Conservation (phyloP, 768 basidiomycete species). For the Collybia sordida region DNA sequence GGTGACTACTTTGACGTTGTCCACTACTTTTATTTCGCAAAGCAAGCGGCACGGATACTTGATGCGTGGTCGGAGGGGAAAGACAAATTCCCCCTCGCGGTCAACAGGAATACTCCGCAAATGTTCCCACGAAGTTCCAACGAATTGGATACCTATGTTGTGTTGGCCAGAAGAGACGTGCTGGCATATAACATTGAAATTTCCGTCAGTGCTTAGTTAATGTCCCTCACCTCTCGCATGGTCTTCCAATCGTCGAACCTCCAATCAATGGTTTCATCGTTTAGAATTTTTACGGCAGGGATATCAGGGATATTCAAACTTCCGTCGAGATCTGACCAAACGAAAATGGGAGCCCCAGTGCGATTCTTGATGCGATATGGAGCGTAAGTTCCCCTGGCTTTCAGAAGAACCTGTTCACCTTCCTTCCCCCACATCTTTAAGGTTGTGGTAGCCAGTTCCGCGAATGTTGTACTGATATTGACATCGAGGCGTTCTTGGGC, state of each 20-base stretch:
- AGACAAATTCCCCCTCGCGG: conserved; percentile 88
- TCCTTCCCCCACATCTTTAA: conserved; percentile 75
- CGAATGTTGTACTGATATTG: conserved; percentile 89
- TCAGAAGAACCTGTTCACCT: conserved; percentile 67
- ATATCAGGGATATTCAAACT: conserved; percentile 44
- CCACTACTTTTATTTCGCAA: conserved; percentile 86
- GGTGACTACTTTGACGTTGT: conserved; percentile 93
- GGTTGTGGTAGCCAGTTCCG: conserved; percentile 78
- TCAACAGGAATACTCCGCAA: conserved; percentile 89
- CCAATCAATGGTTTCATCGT: conserved; percentile 87
- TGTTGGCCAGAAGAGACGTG: conserved; percentile 77
- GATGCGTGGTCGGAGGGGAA: conserved; percentile 77
- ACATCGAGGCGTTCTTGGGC: conserved; percentile 86
- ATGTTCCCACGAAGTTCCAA: conserved; percentile 87
- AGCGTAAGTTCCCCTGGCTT: conserved; percentile 83
- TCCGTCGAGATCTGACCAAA: conserved; percentile 84
- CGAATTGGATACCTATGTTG: conserved; percentile 80
- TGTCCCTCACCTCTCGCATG: conserved; percentile 77
- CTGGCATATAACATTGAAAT: conserved; percentile 25
- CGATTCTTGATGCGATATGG: conserved; percentile 92
- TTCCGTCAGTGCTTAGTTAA: background rate
- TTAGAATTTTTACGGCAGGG: conserved; percentile 58
- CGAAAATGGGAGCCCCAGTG: conserved; percentile 79
- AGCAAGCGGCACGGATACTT: conserved; percentile 79
- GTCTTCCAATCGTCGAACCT: conserved; percentile 96